Percentiles rank a stretch among this genome's conserved stretches.
Evolutionary conservation across 2,329 filamentous ascomycete species (phyloP).

Genomic region (Diaporthe humulicola): DNA sequence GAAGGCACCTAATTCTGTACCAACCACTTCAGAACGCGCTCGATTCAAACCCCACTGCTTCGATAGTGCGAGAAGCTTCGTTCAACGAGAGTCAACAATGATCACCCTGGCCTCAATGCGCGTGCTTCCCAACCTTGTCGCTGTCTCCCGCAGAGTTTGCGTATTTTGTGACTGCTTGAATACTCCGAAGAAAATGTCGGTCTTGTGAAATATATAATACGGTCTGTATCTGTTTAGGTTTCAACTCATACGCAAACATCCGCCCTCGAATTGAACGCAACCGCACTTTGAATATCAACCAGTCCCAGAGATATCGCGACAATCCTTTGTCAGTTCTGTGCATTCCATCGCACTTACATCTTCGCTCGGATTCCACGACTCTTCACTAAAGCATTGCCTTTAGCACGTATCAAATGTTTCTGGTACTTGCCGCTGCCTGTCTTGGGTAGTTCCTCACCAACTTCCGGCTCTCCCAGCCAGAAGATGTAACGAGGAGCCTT

Average conservation of each 20-base stretch:
- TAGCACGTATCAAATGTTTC: constrained; percentile 11
- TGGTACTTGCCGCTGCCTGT: constrained; percentile 1
- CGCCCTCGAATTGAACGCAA: not conserved
- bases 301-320: not conserved
- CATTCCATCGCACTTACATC: not conserved
- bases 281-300: not conserved
- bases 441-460: not conserved
- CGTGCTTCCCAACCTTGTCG: not conserved
- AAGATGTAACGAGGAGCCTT: not conserved
- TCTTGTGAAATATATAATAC: not conserved
- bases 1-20: not conserved
- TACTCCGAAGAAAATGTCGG: too few relatives aligned
- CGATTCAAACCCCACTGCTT: not conserved
- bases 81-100: not conserved
- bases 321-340: not conserved
- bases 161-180: too few relatives aligned
- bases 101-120: not conserved
- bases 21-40: not conserved
- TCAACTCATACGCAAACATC: not conserved
- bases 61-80: not conserved
- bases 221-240: not conserved
- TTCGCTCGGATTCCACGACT: not conserved
- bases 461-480: not conserved
- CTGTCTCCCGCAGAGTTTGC: not conserved
- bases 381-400: not conserved